These are phyloP conservation scores for Aspergillus mulundensis DNA, from an alignment of 495 filamentous ascomycete genomes.

Conservation along the genomic window DNA sequence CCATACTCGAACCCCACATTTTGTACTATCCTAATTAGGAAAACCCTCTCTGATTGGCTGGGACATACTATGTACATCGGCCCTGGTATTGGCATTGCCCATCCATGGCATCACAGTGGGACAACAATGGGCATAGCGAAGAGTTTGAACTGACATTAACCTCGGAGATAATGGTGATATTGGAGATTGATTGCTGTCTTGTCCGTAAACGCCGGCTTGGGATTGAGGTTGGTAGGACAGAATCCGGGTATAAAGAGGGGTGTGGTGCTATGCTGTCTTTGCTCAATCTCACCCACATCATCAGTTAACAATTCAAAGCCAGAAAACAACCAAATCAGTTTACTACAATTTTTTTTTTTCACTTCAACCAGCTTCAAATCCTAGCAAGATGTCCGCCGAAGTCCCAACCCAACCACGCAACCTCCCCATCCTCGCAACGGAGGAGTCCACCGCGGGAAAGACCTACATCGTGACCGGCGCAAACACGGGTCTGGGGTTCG, in stretches of 20 bases:
- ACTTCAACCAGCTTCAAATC: neutral
- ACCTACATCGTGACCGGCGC: conserved; percentile 12
- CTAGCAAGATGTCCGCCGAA: neutral
- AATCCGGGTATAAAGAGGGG: neutral
- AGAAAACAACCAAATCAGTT: too few species aligned
- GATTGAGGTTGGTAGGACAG: neutral
- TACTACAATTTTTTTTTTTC: neutral
- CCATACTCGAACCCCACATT: neutral
- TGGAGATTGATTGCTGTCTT: neutral
- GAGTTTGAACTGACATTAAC: neutral
- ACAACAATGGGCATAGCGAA: neutral
- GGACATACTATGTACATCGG: neutral
- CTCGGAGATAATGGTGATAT: neutral
- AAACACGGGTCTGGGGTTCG: conserved; percentile 8
- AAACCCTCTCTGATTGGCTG: conserved; percentile 5
- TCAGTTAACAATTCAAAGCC: neutral
- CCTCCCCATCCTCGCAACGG: conserved; percentile 3
- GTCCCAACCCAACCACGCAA: neutral
- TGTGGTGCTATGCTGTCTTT: neutral
- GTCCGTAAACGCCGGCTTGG: conserved; percentile 3
- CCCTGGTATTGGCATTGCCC: neutral
- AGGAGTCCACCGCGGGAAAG: neutral
- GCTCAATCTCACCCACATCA: neutral
- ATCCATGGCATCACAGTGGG: neutral
- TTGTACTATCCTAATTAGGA: neutral